These are phyloP conservation scores for Dichotomocladium elegans DNA, from an alignment of 371 early-diverging fungal genomes.

Conservation along the genomic window DNA sequence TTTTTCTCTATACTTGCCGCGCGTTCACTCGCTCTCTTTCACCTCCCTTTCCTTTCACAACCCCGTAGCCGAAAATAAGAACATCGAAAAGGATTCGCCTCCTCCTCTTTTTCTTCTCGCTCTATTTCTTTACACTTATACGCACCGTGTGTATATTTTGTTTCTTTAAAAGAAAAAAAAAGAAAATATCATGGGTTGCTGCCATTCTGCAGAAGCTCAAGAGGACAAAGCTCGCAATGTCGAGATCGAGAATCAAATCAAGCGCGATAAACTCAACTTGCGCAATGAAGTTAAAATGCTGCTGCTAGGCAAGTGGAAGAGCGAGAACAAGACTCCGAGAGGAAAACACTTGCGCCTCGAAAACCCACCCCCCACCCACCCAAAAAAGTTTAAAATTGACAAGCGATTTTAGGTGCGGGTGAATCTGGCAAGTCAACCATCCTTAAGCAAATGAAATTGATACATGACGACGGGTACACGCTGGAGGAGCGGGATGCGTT, in stretches of 20 bases:
- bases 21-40: background rate
- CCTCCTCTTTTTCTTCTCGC: too few relatives aligned
- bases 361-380: background rate
- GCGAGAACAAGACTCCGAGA: too few relatives aligned
- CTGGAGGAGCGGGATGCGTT: conserved; percentile 83
- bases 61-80: too few relatives aligned
- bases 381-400: background rate
- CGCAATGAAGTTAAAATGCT: conserved; percentile 95
- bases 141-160: background rate
- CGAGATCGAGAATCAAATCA: conserved; percentile 87
- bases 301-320: conserved; percentile 88
- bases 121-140: background rate
- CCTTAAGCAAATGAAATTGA: conserved; percentile 96
- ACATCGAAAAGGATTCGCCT: too few relatives aligned
- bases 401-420: conserved; percentile 75
- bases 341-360: too few relatives aligned
- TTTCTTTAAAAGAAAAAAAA: background rate
- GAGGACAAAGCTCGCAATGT: conserved; percentile 79
- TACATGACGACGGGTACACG: conserved; percentile 92
- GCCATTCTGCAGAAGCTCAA: conserved; percentile 77
- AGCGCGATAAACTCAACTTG: conserved; percentile 72
- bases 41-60: too few relatives aligned
- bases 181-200: conserved; percentile 81
- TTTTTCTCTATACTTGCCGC: background rate
- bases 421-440: conserved; percentile 98